Percentiles rank a stretch among this genome's conserved stretches.
Conservation (phyloP, 495 filamentous ascomycete genomes). For the Neurospora cerealis region DNA sequence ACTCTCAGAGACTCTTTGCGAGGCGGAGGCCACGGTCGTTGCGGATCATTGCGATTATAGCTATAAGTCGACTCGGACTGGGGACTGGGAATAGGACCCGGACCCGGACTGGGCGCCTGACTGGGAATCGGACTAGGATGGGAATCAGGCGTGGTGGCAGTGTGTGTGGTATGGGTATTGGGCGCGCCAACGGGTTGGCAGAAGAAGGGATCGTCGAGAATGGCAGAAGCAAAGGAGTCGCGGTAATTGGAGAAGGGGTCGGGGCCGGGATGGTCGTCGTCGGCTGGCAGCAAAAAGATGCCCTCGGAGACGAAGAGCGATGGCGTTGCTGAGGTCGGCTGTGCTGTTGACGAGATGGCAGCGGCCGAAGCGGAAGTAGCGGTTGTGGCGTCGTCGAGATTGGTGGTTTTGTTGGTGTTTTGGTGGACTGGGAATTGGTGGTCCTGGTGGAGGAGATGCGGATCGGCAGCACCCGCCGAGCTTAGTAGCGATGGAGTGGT, state of each 20-base stretch:
- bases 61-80: slow-evolving; percentile 4
- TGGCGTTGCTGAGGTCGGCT: slow-evolving; percentile 4
- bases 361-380: not conserved
- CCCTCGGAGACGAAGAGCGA: slow-evolving; percentile 12
- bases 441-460: not conserved
- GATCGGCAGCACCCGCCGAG: not conserved
- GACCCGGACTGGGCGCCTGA: not conserved
- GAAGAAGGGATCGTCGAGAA: slow-evolving; percentile 40
- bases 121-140: not conserved
- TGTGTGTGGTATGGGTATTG: not conserved
- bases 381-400: slow-evolving; percentile 1
- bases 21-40: slow-evolving; percentile 27
- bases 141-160: slow-evolving; percentile 3
- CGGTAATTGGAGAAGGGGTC: slow-evolving; percentile 17
- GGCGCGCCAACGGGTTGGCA: slow-evolving; percentile 17
- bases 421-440: slow-evolving; percentile 1
- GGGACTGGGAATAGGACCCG: slow-evolving; percentile 2
- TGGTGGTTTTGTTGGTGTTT: not conserved
- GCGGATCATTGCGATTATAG: slow-evolving; percentile 24
- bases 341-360: slow-evolving; percentile 1
- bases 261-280: slow-evolving; percentile 17
- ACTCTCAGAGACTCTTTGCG: slow-evolving; percentile 31
- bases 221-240: slow-evolving; percentile 31
- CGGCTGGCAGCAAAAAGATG: slow-evolving; percentile 15
- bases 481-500: not conserved